These are phyloP conservation scores for Phytophthora agathidicida DNA, from an alignment of 352 stramenopile species.

Conservation along the genomic window DNA sequence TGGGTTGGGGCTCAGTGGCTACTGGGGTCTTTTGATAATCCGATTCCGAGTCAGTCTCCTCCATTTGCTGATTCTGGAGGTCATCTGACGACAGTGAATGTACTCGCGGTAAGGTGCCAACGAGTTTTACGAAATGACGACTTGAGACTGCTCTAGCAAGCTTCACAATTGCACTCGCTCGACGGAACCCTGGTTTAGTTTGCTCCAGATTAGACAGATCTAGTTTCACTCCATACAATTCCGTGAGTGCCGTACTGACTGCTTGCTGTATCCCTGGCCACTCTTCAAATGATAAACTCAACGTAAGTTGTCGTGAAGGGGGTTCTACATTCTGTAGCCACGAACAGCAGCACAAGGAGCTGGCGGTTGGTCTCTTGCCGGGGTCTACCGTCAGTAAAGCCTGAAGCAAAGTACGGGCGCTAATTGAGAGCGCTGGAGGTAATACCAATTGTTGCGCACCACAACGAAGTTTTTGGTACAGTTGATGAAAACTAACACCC, in stretches of 20 bases:
- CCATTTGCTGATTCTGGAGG: neutral
- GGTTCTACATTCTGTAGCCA: slow-evolving; percentile 35
- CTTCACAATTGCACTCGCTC: slow-evolving; percentile 20
- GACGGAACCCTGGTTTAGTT: neutral
- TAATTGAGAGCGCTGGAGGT: slow-evolving; percentile 34
- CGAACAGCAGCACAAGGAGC: slow-evolving; percentile 37
- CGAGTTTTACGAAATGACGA: slow-evolving; percentile 6
- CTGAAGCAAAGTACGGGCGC: slow-evolving; percentile 51
- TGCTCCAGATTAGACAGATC: neutral
- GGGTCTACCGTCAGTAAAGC: slow-evolving; percentile 53
- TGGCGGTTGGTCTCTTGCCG: slow-evolving; percentile 40
- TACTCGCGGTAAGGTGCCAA: neutral
- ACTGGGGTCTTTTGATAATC: neutral
- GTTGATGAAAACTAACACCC: slow-evolving; percentile 41
- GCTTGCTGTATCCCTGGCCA: slow-evolving; percentile 7
- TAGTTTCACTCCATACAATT: slow-evolving; percentile 23
- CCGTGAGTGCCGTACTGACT: slow-evolving; percentile 11
- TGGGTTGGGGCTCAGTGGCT: slow-evolving; percentile 3
- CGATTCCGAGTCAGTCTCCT: neutral
- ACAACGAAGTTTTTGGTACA: slow-evolving; percentile 36
- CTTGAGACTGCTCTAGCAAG: slow-evolving; percentile 8
- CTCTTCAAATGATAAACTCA: slow-evolving; percentile 12
- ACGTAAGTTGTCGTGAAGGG: neutral
- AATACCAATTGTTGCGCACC: slow-evolving; percentile 34
- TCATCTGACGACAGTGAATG: neutral